Conservation (phyloP, 805 yeast species). For the Saturnispora bothae region DNA sequence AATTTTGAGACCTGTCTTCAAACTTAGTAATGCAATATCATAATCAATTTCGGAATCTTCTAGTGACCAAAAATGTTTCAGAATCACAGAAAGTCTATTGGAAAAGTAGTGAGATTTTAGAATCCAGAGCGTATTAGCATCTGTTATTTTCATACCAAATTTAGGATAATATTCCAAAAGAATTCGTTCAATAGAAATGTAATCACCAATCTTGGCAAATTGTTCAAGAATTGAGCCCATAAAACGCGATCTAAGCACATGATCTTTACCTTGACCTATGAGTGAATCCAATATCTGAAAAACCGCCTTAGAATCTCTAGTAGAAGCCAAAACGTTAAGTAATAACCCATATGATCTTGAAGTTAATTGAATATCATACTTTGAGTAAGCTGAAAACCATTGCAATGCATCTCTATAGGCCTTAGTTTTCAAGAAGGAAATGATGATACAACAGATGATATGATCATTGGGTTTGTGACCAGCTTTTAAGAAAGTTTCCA, state of each 20-base stretch:
- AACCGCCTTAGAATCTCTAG: conserved; percentile 28
- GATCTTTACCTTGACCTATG: conserved; percentile 2
- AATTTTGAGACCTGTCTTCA: conserved; percentile 17
- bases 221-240: conserved; percentile 12
- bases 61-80: conserved; percentile 13
- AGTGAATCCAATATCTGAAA: conserved; percentile 25
- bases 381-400: conserved; percentile 28
- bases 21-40: conserved; percentile 15
- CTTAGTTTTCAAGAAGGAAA: conserved; percentile 29
- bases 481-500: conserved; percentile 35
- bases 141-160: conserved; percentile 13
- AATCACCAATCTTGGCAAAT: conserved; percentile 18
- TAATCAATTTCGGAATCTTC: conserved; percentile 9
- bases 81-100: conserved; percentile 17
- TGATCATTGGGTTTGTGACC: conserved; percentile 36
- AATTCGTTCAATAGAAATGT: conserved; percentile 17
- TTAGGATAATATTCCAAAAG: conserved; percentile 18
- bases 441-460: conserved; percentile 37
- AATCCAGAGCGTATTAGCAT: conserved; percentile 18
- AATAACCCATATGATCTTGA: conserved; percentile 26
- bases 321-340: conserved; percentile 28
- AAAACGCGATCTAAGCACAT: conserved; percentile 12
- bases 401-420: conserved; percentile 28
- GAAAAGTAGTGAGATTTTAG: conserved; percentile 18
- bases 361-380: conserved; percentile 23